Base-by-base conservation (phyloP, 768 basidiomycete species). In the Mycena galopus region DNA sequence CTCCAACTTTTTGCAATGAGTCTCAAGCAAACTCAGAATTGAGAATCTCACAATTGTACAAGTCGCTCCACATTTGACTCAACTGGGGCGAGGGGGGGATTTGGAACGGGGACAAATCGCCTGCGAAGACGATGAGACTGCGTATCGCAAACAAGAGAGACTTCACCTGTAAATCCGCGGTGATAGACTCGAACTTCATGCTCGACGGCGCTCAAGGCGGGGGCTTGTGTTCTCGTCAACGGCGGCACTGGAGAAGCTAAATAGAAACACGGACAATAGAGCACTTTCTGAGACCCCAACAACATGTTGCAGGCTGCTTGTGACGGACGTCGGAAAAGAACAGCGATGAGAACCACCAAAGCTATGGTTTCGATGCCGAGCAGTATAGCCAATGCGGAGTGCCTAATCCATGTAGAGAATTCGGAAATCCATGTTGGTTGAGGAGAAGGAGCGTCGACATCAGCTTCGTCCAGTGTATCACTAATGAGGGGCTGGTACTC, bases 111-210 rank as follows among this genome's bases (percentile, higher is more conserved):
- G n/a, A n/a, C n/a, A n/a, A n/a, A n/a, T n/a, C n/a, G n/a, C n/a
- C n/a, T n/a, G n/a, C n/a, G n/a, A n/a, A n/a, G n/a, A n/a, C n/a
- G n/a, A 37, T 37, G 35, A 37, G 35, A 37, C 35, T 37, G 35
- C 14, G 11, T 23, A 16, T 39, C 17, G 19, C 2, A 25, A 25
- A 27, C 4, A 47, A 27, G 27, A 39, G 44, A 37, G 25, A 10
- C 1, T 21, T 30, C n/a, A 65, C 62, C 57, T 37, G 47, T 3
- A 35, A 72, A 67, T 19, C 71, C 71, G 21, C 44, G 37, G n/a
- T 66, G 19, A 64, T 61, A 72, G 25, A 72, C 71, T 16, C 32
- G 23, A 17, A 72, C 71, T 53, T 72, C 65, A 50, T 72, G 35
- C 25, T 72, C 71, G 8, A 72, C 59, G 12, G 50, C 71, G 17